Evolutionary conservation across 371 early-diverging fungal genomes (phyloP), one percentile per base, ranked within the genome.

Genomic region (Entomophthora muscae): DNA sequence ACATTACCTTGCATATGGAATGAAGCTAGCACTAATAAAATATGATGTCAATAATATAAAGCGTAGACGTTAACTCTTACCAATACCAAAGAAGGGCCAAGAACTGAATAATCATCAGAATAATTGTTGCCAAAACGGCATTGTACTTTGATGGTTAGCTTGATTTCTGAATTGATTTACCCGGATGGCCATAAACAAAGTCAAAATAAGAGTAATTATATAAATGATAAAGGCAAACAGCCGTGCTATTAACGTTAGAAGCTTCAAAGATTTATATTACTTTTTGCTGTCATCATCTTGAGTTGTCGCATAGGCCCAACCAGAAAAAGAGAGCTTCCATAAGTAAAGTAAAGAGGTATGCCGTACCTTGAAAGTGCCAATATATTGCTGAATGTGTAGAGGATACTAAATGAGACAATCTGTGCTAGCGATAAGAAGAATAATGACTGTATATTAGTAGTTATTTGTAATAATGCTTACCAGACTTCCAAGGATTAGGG

Each of bases 141-240:
- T 51, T 51, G 12, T 17, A 51, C 52, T 51, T 17, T 17, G 12
- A 51, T 17, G n/a, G 52, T 51, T n/a, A 51, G 52, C n/a, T 17
- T 17, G n/a, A 17, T 17, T n/a, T 51, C 12, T 51, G 12, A 51
- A 17, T 51, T 51, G n/a, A 57, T 17, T 28, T 57, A 57, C 57
- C 12, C 26, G 31, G 29, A 57, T 22, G 31, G 57, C 57, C 10
- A 57, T 28, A 26, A 57, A 23, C 22, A 57, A 28, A 7, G 57
- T 57, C 28, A 57, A 23, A 28, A 57, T 26, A 29, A 57, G 13
- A 12, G 26, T 29, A 13, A 28, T 31, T 28, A 57, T 28, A 57
- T 57, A 57, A 22, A 57, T 57, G 13, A 57, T 27, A 57, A 57
- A 57, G 5, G 57, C 57, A 3, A 26, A 21, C 57, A 57, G 31